Percentiles rank a stretch among this genome's conserved stretches.
phyloP scores from a whole-genome alignment of 371 early-diverging fungal genomes.

The Capillidium heterosporum region DNA sequence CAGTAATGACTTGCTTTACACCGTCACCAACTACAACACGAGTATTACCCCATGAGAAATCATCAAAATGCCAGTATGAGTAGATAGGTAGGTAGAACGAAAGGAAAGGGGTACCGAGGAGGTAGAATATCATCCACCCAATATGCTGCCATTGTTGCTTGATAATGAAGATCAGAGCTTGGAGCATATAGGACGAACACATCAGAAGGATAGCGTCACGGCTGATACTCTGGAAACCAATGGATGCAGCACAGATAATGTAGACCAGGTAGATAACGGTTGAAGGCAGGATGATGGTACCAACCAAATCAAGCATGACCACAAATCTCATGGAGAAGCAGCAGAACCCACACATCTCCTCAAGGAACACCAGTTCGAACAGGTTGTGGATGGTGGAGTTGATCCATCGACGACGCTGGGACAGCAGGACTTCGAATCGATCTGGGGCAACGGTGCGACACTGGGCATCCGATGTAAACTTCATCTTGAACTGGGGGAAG shows the following conservation, averaged over 20 bases:
- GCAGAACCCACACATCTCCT: constrained; percentile 86
- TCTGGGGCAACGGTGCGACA: constrained; percentile 97
- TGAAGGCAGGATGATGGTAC: constrained; percentile 84
- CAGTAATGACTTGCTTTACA: constrained; percentile 27
- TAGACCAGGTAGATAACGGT: constrained; percentile 67
- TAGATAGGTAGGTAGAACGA: constrained; percentile 69
- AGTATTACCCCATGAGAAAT: constrained; percentile 96
- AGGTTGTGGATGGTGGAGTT: constrained; percentile 97
- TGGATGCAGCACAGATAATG: constrained; percentile 40
- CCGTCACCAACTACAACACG: constrained; percentile 65
- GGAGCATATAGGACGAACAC: constrained; percentile 62
- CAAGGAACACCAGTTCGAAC: constrained; percentile 70
- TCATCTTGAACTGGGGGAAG: constrained; percentile 94
- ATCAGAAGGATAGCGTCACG: constrained; percentile 36
- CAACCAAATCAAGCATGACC: constrained; percentile 78
- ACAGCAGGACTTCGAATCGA: constrained; percentile 79
- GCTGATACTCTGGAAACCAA: constrained; percentile 26
- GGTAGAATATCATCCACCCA: constrained; percentile 92
- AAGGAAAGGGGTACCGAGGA: constrained; percentile 68
- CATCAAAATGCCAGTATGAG: constrained; percentile 94
- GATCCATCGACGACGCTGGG: constrained; percentile 96
- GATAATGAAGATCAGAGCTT: constrained; percentile 67
- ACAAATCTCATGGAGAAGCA: constrained; percentile 97
- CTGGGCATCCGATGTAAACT: constrained; percentile 90
- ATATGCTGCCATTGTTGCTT: constrained; percentile 86